Evolutionary conservation across 2,329 filamentous ascomycete species (phyloP).

Genomic region (Calycina herbarum): DNA sequence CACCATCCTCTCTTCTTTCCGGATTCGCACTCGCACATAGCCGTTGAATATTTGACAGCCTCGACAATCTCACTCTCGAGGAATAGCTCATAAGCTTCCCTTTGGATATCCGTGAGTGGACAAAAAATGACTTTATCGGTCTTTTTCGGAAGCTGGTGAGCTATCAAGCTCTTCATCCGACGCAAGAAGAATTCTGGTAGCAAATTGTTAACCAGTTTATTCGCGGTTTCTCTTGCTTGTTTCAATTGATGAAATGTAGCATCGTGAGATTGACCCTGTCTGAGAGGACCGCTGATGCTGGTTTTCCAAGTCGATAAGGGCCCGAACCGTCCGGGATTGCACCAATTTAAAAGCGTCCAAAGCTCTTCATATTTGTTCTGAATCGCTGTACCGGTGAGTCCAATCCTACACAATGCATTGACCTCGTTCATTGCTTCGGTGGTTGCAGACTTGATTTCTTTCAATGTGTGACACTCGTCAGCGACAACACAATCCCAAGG

Average conservation of each 20-base stretch:
- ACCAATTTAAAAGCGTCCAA: constrained; percentile 96
- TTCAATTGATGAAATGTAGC: constrained; percentile 82
- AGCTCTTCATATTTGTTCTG: constrained; percentile 98
- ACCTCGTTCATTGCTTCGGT: constrained; percentile 86
- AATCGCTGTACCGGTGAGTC: constrained; percentile 91
- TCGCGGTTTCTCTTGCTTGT: constrained; percentile 75
- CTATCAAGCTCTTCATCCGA: constrained; percentile 89
- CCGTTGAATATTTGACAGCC: constrained; percentile 65
- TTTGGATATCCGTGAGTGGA: constrained; percentile 79
- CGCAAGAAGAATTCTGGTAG: constrained; percentile 88
- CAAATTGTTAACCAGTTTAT: constrained; percentile 81
- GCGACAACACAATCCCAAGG: constrained; percentile 93
- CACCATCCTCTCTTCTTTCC: constrained; percentile 78
- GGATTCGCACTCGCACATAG: constrained; percentile 69
- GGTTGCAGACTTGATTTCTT: constrained; percentile 73
- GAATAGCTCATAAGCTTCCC: constrained; percentile 79
- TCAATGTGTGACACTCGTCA: constrained; percentile 90
- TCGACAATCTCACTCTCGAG: constrained; percentile 70
- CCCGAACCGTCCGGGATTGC: constrained; percentile 75
- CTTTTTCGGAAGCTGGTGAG: constrained; percentile 91
- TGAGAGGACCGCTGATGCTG: constrained; percentile 76
- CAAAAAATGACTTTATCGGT: constrained; percentile 94
- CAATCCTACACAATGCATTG: constrained; percentile 89
- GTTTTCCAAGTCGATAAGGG: constrained; percentile 74
- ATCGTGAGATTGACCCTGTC: constrained; percentile 88